Conservation (phyloP, 257 asterid genomes). For the Solanum sparsipilum region DNA sequence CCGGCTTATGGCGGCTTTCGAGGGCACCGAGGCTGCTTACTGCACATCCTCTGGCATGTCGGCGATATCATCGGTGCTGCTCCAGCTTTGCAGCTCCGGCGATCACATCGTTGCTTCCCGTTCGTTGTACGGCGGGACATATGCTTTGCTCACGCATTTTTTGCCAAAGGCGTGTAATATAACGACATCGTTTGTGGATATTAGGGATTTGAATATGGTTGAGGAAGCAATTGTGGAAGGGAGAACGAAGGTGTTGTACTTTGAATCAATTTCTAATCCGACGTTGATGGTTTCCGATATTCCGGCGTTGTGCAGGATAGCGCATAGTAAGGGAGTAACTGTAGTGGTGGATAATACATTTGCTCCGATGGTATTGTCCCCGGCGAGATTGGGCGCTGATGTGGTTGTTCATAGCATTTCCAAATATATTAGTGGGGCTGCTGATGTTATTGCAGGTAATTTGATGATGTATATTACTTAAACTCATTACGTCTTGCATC, state of each 20-base stretch:
- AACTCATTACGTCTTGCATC: neutral
- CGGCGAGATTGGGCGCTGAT: slow-evolving; percentile 83
- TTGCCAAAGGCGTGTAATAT: slow-evolving; percentile 68
- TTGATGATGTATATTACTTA: neutral
- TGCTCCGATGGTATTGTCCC: slow-evolving; percentile 84
- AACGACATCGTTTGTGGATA: slow-evolving; percentile 75
- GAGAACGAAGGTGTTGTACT: slow-evolving; percentile 58
- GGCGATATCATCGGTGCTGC: neutral
- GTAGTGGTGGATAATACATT: slow-evolving; percentile 87
- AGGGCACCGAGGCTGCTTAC: neutral
- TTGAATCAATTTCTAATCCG: slow-evolving; percentile 74
- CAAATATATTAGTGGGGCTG: slow-evolving; percentile 85
- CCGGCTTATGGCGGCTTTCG: slow-evolving; percentile 39
- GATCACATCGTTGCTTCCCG: slow-evolving; percentile 73
- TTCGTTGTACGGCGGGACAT: slow-evolving; percentile 84
- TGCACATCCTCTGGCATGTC: neutral
- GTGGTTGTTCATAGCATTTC: slow-evolving; percentile 88
- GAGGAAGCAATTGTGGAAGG: slow-evolving; percentile 46
- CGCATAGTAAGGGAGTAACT: slow-evolving; percentile 59
- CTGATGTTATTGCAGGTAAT: slow-evolving; percentile 86
- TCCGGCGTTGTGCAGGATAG: slow-evolving; percentile 69
- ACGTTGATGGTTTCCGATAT: slow-evolving; percentile 65
- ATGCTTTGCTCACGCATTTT: slow-evolving; percentile 66
- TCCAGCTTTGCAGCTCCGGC: neutral
- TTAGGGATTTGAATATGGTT: slow-evolving; percentile 42